These are phyloP conservation scores for Alternaria conjuncta DNA, from an alignment of 2,329 filamentous ascomycete genomes.

Conservation along the genomic window DNA sequence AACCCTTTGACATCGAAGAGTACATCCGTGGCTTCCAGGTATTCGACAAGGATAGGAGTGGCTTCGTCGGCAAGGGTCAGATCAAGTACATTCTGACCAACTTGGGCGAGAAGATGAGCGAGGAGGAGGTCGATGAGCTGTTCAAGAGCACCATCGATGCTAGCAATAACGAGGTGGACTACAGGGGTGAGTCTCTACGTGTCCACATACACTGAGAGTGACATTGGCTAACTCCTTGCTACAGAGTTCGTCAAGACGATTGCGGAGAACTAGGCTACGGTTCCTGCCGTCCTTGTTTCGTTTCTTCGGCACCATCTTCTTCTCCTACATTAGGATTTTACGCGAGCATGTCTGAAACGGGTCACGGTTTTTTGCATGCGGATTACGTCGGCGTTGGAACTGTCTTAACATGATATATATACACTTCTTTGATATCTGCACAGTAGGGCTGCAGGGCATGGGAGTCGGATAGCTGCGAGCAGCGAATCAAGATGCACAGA, in stretches of 20 bases:
- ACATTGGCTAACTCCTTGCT: background rate
- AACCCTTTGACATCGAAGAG: conserved; percentile 95
- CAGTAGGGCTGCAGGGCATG: conserved; percentile 4
- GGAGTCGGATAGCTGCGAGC: background rate
- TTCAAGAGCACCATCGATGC: conserved; percentile 94
- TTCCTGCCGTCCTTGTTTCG: background rate
- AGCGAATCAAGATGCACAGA: background rate
- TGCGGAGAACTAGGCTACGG: conserved; percentile 43
- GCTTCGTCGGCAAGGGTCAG: conserved; percentile 96
- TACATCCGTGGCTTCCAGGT: conserved; percentile 99
- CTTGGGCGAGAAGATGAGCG: conserved; percentile 98
- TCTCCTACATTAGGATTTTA: background rate
- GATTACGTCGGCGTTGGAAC: conserved; percentile 35
- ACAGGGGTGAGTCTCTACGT: conserved; percentile 71
- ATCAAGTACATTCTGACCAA: conserved; percentile 98
- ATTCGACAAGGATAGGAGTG: conserved; percentile 98
- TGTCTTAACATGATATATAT: conserved; percentile 7
- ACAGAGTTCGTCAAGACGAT: conserved; percentile 50
- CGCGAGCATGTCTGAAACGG: conserved; percentile 31
- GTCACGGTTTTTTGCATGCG: conserved; percentile 33
- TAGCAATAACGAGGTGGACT: conserved; percentile 95
- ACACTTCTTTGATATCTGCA: conserved; percentile 6
- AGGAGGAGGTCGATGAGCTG: conserved; percentile 98
- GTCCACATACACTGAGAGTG: background rate
- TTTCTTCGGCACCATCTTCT: background rate